Conservation (phyloP, 2,329 filamentous ascomycete genomes). For the Aspergillus thermomutatus region DNA sequence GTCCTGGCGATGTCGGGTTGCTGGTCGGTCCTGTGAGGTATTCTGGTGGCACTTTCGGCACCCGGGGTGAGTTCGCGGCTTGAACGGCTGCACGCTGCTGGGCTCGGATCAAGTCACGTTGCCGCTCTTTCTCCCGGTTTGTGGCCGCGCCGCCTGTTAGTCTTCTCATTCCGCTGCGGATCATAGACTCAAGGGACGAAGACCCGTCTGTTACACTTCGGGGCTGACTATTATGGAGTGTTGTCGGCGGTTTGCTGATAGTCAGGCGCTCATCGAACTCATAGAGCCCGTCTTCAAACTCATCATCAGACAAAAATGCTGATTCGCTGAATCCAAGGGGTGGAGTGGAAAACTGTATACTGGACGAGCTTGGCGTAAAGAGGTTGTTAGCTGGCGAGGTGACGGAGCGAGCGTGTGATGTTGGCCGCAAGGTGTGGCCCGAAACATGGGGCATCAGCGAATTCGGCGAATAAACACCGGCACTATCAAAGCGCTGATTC, state of each 20-base stretch:
- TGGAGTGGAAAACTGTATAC: slow-evolving; percentile 54
- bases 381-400: slow-evolving; percentile 69
- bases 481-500: slow-evolving; percentile 50
- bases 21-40: slow-evolving; percentile 40
- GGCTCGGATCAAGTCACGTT: slow-evolving; percentile 41
- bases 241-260: slow-evolving; percentile 21
- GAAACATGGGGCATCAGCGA: slow-evolving; percentile 35
- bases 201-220: slow-evolving; percentile 39
- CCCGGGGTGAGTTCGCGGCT: slow-evolving; percentile 39
- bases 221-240: slow-evolving; percentile 21
- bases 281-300: slow-evolving; percentile 72
- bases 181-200: slow-evolving; percentile 45
- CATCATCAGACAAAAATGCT: slow-evolving; percentile 72
- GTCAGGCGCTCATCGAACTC: slow-evolving; percentile 70
- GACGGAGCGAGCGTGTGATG: slow-evolving; percentile 75
- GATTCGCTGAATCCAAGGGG: slow-evolving; percentile 45
- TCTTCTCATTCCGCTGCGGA: slow-evolving; percentile 46
- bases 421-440: slow-evolving; percentile 53
- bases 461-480: slow-evolving; percentile 47
- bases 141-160: slow-evolving; percentile 43
- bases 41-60: slow-evolving; percentile 48
- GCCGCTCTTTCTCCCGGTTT: slow-evolving; percentile 43
- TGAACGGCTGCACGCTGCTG: slow-evolving; percentile 41
- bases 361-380: slow-evolving; percentile 42
- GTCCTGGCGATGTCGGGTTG: slow-evolving; percentile 35